Evolutionary conservation across 768 basidiomycete genomes (phyloP).

Genomic region (Rossbeevera mucosa): DNA sequence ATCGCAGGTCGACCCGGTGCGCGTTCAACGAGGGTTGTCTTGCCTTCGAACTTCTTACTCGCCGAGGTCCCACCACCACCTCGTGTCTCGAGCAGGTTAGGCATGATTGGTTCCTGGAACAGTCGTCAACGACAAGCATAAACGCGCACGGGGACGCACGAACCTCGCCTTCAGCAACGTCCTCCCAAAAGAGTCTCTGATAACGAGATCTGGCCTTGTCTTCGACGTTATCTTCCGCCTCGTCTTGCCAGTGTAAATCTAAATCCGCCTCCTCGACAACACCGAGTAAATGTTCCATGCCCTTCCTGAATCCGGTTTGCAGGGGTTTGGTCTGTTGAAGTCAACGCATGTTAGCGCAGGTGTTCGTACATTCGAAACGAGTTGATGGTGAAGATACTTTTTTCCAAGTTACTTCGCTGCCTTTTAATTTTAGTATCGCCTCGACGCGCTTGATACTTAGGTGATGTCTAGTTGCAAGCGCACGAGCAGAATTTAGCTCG

Average conservation of each 20-base stretch:
- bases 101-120: slow-evolving; percentile 58
- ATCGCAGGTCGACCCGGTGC: slow-evolving; percentile 50
- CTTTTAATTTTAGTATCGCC: slow-evolving; percentile 79
- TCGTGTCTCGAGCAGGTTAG: slow-evolving; percentile 49
- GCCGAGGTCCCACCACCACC: slow-evolving; percentile 38
- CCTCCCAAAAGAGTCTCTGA: slow-evolving; percentile 76
- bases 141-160: slow-evolving; percentile 14
- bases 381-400: slow-evolving; percentile 71
- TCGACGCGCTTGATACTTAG: slow-evolving; percentile 76
- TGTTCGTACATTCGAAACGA: background rate
- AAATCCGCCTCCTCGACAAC: slow-evolving; percentile 60
- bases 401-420: slow-evolving; percentile 64
- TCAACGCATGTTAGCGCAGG: background rate
- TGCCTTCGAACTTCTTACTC: slow-evolving; percentile 35
- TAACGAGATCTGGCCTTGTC: slow-evolving; percentile 59
- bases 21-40: slow-evolving; percentile 34
- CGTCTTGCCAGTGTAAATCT: no score
- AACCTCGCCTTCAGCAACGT: slow-evolving; percentile 66
- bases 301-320: slow-evolving; percentile 74
- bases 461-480: slow-evolving; percentile 56
- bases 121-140: background rate
- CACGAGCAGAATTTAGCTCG: slow-evolving; percentile 48
- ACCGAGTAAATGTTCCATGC: slow-evolving; percentile 78
- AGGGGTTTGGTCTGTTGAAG: slow-evolving; percentile 50
- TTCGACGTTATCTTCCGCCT: slow-evolving; percentile 50